These are phyloP conservation scores for Luvunga scandens DNA, from an alignment of 345 rosid genomes.

Conservation along the genomic window DNA sequence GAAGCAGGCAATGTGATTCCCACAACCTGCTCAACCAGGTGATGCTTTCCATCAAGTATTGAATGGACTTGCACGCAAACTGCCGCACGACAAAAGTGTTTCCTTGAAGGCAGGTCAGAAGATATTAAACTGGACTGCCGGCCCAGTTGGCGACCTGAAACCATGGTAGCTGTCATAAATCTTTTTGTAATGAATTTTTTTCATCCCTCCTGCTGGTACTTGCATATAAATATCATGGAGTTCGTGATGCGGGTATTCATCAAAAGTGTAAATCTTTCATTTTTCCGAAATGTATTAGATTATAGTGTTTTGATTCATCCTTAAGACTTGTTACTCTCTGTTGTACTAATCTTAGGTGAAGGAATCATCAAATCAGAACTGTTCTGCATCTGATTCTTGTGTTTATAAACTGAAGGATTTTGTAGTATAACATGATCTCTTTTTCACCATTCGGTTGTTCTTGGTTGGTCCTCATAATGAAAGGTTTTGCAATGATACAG, in stretches of 20 bases:
- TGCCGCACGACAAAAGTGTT: constrained; percentile 63
- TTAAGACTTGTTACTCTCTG: neutral
- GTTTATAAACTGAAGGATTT: constrained; percentile 4
- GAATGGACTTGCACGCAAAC: constrained; percentile 92
- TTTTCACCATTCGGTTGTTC: neutral
- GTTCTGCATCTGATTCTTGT: constrained; percentile 14
- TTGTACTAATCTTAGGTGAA: neutral
- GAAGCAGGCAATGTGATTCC: constrained; percentile 96
- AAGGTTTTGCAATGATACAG: neutral
- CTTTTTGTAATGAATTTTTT: constrained; percentile 4
- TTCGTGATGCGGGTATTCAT: neutral
- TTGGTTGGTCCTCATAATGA: neutral
- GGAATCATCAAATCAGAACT: constrained; percentile 18
- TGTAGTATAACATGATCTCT: constrained; percentile 2
- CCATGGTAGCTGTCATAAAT: constrained; percentile 62
- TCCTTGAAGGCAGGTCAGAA: constrained; percentile 65
- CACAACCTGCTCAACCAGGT: constrained; percentile 91
- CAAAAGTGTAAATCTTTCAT: constrained; percentile 22
- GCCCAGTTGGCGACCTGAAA: constrained; percentile 87
- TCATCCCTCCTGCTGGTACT: neutral
- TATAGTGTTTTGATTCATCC: neutral
- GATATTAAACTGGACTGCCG: constrained; percentile 89
- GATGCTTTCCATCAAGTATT: constrained; percentile 97
- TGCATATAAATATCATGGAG: neutral
- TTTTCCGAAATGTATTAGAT: constrained; percentile 8